Conservation (phyloP, 352 stramenopile genomes). For the Plasmopara viticola region DNA sequence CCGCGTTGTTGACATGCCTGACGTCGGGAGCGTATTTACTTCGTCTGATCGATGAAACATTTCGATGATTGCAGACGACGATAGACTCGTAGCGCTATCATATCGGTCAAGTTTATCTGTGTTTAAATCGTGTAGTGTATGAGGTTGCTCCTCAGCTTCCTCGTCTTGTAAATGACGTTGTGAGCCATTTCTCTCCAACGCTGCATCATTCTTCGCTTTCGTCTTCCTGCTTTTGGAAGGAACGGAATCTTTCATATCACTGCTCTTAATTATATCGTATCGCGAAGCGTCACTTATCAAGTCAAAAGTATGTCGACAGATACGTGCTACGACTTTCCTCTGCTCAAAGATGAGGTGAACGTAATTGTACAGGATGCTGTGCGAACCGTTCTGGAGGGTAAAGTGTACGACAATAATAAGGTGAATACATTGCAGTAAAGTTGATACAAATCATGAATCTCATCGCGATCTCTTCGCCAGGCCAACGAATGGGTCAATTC, state of each 20-base stretch:
- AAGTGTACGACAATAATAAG: conserved; percentile 74
- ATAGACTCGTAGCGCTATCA: conserved; percentile 13
- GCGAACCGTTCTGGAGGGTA: conserved; percentile 61
- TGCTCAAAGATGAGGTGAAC: conserved; percentile 70
- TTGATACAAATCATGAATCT: background rate
- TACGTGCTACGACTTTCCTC: conserved; percentile 61
- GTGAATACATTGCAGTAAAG: conserved; percentile 15
- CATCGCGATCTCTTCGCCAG: conserved; percentile 2
- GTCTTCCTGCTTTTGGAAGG: conserved; percentile 5
- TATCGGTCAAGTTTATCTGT: conserved; percentile 1
- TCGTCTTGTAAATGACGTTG: conserved; percentile 13
- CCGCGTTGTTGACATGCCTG: conserved; percentile 8
- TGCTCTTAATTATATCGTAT: conserved; percentile 13
- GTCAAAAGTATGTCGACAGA: conserved; percentile 23
- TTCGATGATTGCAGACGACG: conserved; percentile 20
- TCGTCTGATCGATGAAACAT: conserved; percentile 22
- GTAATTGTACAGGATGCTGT: conserved; percentile 69
- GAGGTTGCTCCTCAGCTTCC: conserved; percentile 8
- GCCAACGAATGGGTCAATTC: conserved; percentile 66
- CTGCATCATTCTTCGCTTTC: conserved; percentile 12
- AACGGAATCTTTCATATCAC: background rate
- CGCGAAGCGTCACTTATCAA: conserved; percentile 10
- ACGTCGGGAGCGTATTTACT: conserved; percentile 4
- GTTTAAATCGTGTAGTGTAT: background rate
- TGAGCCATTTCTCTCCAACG: conserved; percentile 12